Base-by-base conservation (phyloP, 352 stramenopile species). In the Blastocystis sp. region DNA sequence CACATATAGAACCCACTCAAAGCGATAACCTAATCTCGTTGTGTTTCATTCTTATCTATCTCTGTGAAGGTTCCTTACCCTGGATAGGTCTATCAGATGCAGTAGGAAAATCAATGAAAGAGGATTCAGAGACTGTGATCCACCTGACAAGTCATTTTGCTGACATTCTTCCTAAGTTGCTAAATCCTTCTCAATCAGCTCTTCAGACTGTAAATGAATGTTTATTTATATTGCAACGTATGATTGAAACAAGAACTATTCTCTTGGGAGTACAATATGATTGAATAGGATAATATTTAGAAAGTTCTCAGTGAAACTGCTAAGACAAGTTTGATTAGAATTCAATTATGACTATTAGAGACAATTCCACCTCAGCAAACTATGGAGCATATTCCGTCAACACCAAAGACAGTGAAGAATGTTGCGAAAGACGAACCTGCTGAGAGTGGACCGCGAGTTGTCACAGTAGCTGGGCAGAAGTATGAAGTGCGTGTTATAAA, bases 401-500 rank as follows among this genome's bases (percentile, higher is more conserved):
- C 69, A 14, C 43, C 37, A 9, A 19, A 24, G 29, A 75, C 29
- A 6, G n/a, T 46, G 21, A 42, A 12, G 24, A 9, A 12, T 1
- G 65, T 52, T n/a, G n/a, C 63, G 16, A 21, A 2, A 32, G 12
- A 19, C 35, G 35, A 39, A 5, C 11, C 65, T 11, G 21, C 4
- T 46, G 29, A 49, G 7, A 32, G 27, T 24, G 37, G 52, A 57
- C 43, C 69, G n/a, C 69, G 61, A 11, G 49, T 80, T 27, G 37
- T 80, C 27, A 56, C 61, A 42, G 69, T 80, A 19, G 69, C 69
- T 19, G 69, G 69, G 9, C 69, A 80, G 49, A 24, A 56, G 9
- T 80, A 80, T 3, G 69, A 80, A 56, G 69, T 80, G 37, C 57
- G 27, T 35, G 43, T 80, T 4, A 42, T 80, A 42, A 80, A 80